These are phyloP conservation scores for Yamadazyma diddensiae DNA, from an alignment of 1,139 yeast genomes.

Conservation along the genomic window DNA sequence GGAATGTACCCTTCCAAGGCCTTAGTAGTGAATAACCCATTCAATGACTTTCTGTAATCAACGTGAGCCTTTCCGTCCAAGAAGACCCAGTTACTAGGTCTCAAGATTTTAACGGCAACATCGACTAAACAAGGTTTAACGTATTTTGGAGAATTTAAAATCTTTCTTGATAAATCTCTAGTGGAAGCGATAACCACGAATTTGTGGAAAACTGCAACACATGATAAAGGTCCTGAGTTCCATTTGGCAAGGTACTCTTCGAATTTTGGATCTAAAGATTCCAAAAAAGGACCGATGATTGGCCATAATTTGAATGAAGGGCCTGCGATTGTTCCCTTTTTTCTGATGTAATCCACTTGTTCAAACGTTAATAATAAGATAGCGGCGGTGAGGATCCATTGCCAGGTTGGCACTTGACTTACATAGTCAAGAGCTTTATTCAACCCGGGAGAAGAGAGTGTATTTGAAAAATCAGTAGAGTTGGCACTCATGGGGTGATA, in stretches of 20 bases:
- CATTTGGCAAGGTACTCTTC: conserved; percentile 91
- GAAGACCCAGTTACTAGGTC: conserved; percentile 98
- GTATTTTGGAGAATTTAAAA: conserved; percentile 77
- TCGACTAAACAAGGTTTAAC: conserved; percentile 98
- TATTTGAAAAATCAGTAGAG: no score
- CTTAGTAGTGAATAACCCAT: conserved; percentile 80
- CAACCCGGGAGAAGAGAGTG: no score
- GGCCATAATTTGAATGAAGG: conserved; percentile 89
- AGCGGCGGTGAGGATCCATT: conserved; percentile 48
- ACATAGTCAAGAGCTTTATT: neutral
- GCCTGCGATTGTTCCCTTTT: conserved; percentile 88
- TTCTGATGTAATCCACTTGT: conserved; percentile 71
- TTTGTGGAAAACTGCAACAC: conserved; percentile 97
- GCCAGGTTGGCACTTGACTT: conserved; percentile 24
- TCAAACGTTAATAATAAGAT: conserved; percentile 64
- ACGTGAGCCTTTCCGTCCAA: conserved; percentile 92
- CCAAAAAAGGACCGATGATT: conserved; percentile 91
- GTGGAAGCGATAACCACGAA: conserved; percentile 93
- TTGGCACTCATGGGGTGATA: no score
- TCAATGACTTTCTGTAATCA: conserved; percentile 87
- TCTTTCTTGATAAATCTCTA: conserved; percentile 87
- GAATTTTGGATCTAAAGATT: conserved; percentile 93
- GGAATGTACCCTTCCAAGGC: conserved; percentile 86
- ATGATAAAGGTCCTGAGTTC: conserved; percentile 90
- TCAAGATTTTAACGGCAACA: conserved; percentile 85